phyloP scores from a whole-genome alignment of 441 rosid species.

The Flueggea neowawraea region DNA sequence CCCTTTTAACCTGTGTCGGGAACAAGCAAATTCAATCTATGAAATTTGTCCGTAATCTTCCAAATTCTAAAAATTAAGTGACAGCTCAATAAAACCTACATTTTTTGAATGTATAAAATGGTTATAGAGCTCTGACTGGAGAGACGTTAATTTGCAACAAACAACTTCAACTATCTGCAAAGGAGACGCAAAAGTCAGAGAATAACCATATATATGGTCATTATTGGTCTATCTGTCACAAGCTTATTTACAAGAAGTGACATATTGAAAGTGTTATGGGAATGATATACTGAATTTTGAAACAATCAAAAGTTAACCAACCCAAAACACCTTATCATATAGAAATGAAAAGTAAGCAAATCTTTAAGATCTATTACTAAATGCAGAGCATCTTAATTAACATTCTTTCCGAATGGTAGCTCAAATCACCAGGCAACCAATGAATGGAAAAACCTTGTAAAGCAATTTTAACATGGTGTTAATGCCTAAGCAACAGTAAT shows the following conservation, averaged over 20 bases:
- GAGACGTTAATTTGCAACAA: slow-evolving; percentile 95
- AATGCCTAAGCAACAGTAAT: slow-evolving; percentile 9
- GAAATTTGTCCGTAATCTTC: slow-evolving; percentile 6
- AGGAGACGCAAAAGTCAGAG: slow-evolving; percentile 14
- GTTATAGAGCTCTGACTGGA: slow-evolving; percentile 79
- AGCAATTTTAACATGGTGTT: neutral
- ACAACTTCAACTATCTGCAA: slow-evolving; percentile 96
- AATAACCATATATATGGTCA: too few relatives aligned
- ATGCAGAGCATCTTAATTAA: neutral
- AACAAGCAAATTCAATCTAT: slow-evolving; percentile 10
- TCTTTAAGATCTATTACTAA: neutral
- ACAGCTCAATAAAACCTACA: slow-evolving; percentile 38
- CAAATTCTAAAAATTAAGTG: slow-evolving; percentile 2
- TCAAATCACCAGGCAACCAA: neutral
- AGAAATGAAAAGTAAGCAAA: neutral
- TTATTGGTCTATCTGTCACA: too few relatives aligned
- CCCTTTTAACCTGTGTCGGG: slow-evolving; percentile 71
- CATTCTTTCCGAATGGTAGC: too few relatives aligned
- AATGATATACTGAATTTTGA: neutral
- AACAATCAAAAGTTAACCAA: neutral
- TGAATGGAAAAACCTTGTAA: neutral
- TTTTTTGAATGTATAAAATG: slow-evolving; percentile 97
- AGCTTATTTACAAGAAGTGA: too few relatives aligned
- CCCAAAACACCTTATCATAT: neutral
- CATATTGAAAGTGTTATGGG: too few relatives aligned